Base-by-base conservation (phyloP, 2,329 filamentous ascomycete genomes). In the Gnomoniopsis sp. region DNA sequence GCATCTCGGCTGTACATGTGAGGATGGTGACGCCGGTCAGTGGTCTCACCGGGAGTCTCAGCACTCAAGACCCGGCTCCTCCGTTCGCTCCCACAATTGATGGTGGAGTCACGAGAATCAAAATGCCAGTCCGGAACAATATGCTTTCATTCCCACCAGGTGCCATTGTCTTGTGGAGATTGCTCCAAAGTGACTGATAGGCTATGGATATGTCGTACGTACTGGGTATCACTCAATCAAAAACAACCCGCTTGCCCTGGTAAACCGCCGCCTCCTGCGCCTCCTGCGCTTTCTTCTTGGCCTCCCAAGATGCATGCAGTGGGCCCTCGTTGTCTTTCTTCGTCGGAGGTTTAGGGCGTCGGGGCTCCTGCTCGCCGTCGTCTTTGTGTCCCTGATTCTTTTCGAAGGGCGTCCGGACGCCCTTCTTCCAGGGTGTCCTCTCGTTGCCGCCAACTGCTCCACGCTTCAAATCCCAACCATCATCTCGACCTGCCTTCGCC, bases 251-350 rank as follows among this genome's bases (percentile, higher is more conserved):
- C 62, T 77, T 80, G 53, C 83, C 83, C 57, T 78, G 67, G 69
- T 85, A 87, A 22, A 74, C 72, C 22, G 77, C 78, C 49, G 77
- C 78, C 66, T 80, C 77, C 62, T 80, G 74, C 61, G 74, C 74
- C 65, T 85, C 82, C 71, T 87, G 86, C 1, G 80, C 80, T 71
- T 82, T 82, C 72, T 84, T 85, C 63, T 78, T 82, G 58, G 85
- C 85, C 63, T 81, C 81, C 86, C 86, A 88, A 66, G 82, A 86
- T 1, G 85, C 82, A 75, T 89, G 87, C 65, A 89, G 69, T 3
- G 79, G 64, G 0, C 83, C 76, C 55, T 61, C 63, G 43, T 64
- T 65, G 57, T 57, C 57, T 50, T 55, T 34, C 60, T 62, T 52
- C 57, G 57, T 46, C 15, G 50, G 51, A 2, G 52, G 11, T 51